Percentiles rank a stretch among this genome's conserved stretches.
Conservation (phyloP, 192 early-diverging fungal species). For the Umbelopsis isabellina region DNA sequence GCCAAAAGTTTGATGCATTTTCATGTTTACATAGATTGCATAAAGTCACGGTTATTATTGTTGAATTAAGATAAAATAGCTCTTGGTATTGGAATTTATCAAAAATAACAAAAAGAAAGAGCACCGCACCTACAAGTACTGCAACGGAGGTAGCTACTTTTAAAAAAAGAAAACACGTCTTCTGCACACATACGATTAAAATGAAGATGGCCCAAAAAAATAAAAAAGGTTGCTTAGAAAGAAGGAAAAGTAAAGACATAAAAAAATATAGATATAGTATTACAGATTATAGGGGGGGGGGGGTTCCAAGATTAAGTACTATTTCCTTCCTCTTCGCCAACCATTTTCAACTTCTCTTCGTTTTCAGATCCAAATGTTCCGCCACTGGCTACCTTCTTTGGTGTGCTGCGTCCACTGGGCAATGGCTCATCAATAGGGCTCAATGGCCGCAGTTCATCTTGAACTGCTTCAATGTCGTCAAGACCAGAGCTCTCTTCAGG, state of each 20-base stretch:
- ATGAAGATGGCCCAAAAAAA: not conserved
- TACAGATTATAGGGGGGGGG: not conserved
- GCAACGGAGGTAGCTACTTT: too few relatives aligned
- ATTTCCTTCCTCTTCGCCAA: constrained; percentile 11
- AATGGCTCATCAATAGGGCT: constrained; percentile 2
- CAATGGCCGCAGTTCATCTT: not conserved
- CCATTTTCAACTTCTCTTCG: constrained; percentile 24
- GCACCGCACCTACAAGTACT: too few relatives aligned
- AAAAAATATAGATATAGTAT: not conserved
- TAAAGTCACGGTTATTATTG: too few relatives aligned
- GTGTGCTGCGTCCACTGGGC: constrained; percentile 12
- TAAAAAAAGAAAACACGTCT: too few relatives aligned
- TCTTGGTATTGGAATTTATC: too few relatives aligned
- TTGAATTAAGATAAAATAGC: too few relatives aligned
- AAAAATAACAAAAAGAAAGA: too few relatives aligned
- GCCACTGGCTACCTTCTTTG: constrained; percentile 38
- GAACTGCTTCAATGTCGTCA: not conserved
- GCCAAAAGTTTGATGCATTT: too few relatives aligned
- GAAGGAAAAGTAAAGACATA: not conserved
- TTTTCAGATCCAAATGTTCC: constrained; percentile 40
- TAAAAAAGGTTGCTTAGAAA: not conserved
- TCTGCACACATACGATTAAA: too few relatives aligned
- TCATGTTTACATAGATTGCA: too few relatives aligned
- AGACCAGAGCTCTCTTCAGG: not conserved
- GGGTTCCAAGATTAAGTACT: not conserved